A percentile compares a stretch with the other conserved stretches of the same genome.
Evolutionary conservation across 495 filamentous ascomycete species (phyloP).

Genomic region (Cudoniella acicularis): DNA sequence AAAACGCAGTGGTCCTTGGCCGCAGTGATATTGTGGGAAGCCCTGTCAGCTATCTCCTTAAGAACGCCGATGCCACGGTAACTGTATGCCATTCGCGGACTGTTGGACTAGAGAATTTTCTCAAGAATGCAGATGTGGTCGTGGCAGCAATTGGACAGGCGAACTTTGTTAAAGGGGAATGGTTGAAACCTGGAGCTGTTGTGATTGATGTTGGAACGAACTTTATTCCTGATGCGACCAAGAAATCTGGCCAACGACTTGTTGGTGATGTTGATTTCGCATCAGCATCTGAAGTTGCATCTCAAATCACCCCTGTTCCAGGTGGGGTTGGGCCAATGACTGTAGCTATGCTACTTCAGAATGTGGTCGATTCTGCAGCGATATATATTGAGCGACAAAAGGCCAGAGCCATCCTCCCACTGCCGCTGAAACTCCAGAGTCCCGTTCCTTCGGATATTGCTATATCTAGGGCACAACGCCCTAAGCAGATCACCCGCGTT

Average conservation of each 20-base stretch:
- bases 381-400: constrained; percentile 79
- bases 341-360: constrained; percentile 93
- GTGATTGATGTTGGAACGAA: constrained; percentile 98
- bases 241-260: constrained; percentile 89
- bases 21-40: constrained; percentile 96
- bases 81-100: constrained; percentile 94
- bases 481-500: constrained; percentile 80
- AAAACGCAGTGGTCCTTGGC: constrained; percentile 91
- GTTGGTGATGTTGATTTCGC: constrained; percentile 96
- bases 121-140: constrained; percentile 85
- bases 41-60: constrained; percentile 91
- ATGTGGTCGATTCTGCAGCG: constrained; percentile 81
- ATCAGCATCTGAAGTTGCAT: constrained; percentile 78
- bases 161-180: constrained; percentile 86
- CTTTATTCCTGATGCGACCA: constrained; percentile 88
- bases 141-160: constrained; percentile 89
- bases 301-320: constrained; percentile 94
- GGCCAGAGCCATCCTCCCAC: constrained; percentile 67
- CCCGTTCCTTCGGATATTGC: constrained; percentile 94
- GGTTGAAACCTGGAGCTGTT: constrained; percentile 88
- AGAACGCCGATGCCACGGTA: constrained; percentile 93
- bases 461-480: constrained; percentile 82
- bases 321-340: constrained; percentile 98
- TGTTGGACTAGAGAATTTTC: constrained; percentile 59
- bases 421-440: constrained; percentile 67